A percentile compares a stretch with the other conserved stretches of the same genome.
phyloP scores from a whole-genome alignment of 805 yeast genomes.

The Hanseniaspora nectarophila region DNA sequence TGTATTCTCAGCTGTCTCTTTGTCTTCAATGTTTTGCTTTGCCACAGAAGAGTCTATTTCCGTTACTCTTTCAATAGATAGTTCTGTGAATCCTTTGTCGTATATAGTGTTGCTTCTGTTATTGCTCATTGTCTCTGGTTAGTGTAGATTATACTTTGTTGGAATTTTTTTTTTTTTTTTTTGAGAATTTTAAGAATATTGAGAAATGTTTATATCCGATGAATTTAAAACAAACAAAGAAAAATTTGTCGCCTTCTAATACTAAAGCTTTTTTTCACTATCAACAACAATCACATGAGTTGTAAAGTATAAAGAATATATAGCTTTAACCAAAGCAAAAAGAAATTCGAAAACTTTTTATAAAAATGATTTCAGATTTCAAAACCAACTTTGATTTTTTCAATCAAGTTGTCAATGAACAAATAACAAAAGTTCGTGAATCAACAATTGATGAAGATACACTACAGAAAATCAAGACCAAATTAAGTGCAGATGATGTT shows the following conservation, averaged over 20 bases:
- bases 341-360: too few relatives aligned
- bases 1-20: background rate
- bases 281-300: too few relatives aligned
- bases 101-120: background rate
- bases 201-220: too few relatives aligned
- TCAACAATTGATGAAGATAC: background rate
- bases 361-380: background rate
- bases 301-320: too few relatives aligned
- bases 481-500: background rate
- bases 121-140: background rate
- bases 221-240: too few relatives aligned
- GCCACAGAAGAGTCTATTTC: constrained; percentile 10
- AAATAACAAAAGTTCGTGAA: background rate
- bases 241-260: too few relatives aligned
- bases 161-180: too few relatives aligned
- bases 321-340: too few relatives aligned
- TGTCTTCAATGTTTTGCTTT: background rate
- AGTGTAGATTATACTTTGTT: too few relatives aligned
- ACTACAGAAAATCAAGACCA: background rate
- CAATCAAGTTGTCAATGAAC: background rate
- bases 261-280: too few relatives aligned
- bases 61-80: constrained; percentile 13
- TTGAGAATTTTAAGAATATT: too few relatives aligned
- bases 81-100: constrained; percentile 9
- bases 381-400: background rate